These are phyloP conservation scores for Lentinula sp. DNA, from an alignment of 768 basidiomycete genomes.

Conservation along the genomic window DNA sequence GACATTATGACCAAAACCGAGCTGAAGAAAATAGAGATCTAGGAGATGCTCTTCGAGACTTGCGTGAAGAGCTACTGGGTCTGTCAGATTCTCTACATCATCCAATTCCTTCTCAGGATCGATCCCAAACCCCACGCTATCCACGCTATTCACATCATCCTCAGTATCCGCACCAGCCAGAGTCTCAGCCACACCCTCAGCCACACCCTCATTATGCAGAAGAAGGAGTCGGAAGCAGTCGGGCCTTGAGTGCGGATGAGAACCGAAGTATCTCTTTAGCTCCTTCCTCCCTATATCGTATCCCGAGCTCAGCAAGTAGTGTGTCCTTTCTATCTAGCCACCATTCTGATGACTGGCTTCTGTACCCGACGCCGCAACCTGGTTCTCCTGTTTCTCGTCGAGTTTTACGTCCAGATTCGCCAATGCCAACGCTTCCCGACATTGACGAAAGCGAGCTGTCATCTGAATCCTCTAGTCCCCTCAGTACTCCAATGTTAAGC, in stretches of 20 bases:
- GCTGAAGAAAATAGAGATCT: slow-evolving; percentile 62
- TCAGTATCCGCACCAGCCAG: neutral
- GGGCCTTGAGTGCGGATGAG: neutral
- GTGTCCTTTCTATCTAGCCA: slow-evolving; percentile 48
- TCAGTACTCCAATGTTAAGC: slow-evolving; percentile 10
- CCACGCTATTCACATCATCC: slow-evolving; percentile 12
- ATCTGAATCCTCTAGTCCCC: slow-evolving; percentile 15
- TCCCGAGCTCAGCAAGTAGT: slow-evolving; percentile 35
- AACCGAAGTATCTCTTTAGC: neutral
- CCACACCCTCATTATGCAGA: neutral
- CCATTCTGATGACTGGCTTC: slow-evolving; percentile 64
- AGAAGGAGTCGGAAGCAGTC: slow-evolving; percentile 5
- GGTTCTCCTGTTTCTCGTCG: slow-evolving; percentile 7
- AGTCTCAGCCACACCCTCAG: neutral
- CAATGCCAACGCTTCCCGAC: slow-evolving; percentile 2
- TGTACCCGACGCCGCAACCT: slow-evolving; percentile 10
- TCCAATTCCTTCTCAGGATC: slow-evolving; percentile 13
- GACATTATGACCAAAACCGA: slow-evolving; percentile 45
- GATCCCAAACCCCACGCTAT: neutral
- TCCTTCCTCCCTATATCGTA: slow-evolving; percentile 21
- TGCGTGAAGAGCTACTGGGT: slow-evolving; percentile 64
- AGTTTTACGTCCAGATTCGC: neutral
- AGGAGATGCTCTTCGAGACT: slow-evolving; percentile 58
- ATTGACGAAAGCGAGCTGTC: neutral
- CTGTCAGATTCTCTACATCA: slow-evolving; percentile 53